Evolutionary conservation across 306 rosid genomes (phyloP), one percentile per base, ranked within the genome.

Genomic region (Castanea crenata): DNA sequence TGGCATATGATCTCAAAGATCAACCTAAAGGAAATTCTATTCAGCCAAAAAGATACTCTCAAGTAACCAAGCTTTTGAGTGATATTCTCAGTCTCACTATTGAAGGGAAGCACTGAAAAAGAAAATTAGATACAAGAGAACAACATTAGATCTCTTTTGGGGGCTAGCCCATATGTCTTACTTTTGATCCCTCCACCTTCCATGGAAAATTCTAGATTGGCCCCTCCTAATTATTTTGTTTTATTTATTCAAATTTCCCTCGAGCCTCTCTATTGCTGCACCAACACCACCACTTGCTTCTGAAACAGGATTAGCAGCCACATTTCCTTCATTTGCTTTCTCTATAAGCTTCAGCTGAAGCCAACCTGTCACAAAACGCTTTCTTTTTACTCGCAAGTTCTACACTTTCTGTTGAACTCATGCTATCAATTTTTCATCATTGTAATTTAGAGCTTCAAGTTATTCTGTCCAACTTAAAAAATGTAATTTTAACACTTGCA

Each of bases 221-320:
- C 57, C 67, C 49, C 71, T 59, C 31, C 16, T 58, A 78, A 35
- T 78, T 31, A 18, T 79, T 71, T 62, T 82, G 81, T 65, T 92
- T 88, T 87, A 89, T 82, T 93, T 88, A 4, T 64, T 88, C 82
- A 90, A 87, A 74, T 86, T 93, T 83, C 81, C 94, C 88, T 88
- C 94, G 62, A 95, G 97, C 85, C 97, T 90, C 61, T 93, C 93
- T 74, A 93, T 95, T 64, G 99, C 94, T 41, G 96, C 98, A 68
- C 90, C 85, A 44, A 95, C 97, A 9, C 97, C 94, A 65, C 95
- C 79, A 80, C 76, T 91, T 23, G 82, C 85, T 84, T 87, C 91
- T 76, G 85, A 84, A 81, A 81, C 58, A 65, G 73, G 84, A 81
- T 62, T 87, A 69, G 87, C 59, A 8, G 81, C 83, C 21, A 62